phyloP scores from a whole-genome alignment of 2,329 filamentous ascomycete genomes.

The Dothiorella sarmentorum region DNA sequence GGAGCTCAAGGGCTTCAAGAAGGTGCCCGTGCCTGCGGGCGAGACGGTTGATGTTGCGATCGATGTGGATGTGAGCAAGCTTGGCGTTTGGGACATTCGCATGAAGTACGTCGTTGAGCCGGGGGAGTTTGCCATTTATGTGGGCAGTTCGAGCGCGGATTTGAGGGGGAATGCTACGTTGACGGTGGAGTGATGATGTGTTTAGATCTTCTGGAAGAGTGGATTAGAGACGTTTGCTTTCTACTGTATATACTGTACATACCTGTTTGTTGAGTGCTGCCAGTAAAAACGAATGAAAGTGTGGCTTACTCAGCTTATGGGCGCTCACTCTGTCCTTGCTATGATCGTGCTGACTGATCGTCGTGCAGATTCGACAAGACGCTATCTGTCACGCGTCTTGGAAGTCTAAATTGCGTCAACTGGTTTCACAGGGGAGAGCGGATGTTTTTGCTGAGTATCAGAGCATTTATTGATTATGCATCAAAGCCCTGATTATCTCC shows the following conservation, averaged over 20 bases:
- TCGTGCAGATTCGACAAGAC: no score
- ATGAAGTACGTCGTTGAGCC: conserved; percentile 74
- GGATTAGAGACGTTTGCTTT: background rate
- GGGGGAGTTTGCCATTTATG: conserved; percentile 61
- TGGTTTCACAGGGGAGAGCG: no score
- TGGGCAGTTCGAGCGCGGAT: conserved; percentile 58
- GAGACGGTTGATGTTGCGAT: conserved; percentile 55
- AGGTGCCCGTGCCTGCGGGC: conserved; percentile 59
- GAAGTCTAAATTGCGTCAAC: no score
- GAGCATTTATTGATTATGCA: no score
- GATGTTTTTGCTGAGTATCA: no score
- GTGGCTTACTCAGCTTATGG: no score
- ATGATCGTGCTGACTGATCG: no score
- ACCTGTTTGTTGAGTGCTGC: background rate
- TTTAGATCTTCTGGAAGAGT: background rate
- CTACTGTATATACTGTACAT: background rate
- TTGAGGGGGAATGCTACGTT: conserved; percentile 56
- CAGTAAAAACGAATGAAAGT: no score
- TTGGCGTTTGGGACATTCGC: conserved; percentile 55
- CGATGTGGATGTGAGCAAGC: conserved; percentile 47
- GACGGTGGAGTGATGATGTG: conserved; percentile 38
- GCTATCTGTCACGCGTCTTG: no score
- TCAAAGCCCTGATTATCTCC: no score
- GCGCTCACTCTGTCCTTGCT: no score
- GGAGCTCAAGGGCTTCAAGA: conserved; percentile 64